A percentile compares a stretch with the other conserved stretches of the same genome.
phyloP scores from a whole-genome alignment of 2,329 filamentous ascomycete genomes.

The Pyrenochaeta sp. region DNA sequence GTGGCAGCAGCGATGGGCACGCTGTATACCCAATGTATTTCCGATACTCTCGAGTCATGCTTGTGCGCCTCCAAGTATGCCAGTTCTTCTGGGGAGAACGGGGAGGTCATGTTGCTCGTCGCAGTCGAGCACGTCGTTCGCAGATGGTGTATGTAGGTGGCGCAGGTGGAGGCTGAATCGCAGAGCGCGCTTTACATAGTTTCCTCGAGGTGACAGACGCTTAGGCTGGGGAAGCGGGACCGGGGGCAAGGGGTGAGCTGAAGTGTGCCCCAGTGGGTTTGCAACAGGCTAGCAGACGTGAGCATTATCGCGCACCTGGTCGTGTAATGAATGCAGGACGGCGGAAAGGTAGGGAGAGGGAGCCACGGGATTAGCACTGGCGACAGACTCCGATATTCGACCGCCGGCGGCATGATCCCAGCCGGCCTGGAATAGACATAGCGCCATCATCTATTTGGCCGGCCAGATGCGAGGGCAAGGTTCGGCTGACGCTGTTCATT shows the following conservation, averaged over 20 bases:
- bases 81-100: slow-evolving; percentile 39
- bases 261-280: neutral
- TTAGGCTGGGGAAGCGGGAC: slow-evolving; percentile 1
- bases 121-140: slow-evolving; percentile 4
- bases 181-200: slow-evolving; percentile 8
- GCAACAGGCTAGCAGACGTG: slow-evolving; percentile 1
- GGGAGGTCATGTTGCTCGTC: slow-evolving; percentile 27
- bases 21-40: slow-evolving; percentile 44
- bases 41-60: slow-evolving; percentile 36
- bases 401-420: neutral
- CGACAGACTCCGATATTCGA: neutral
- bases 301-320: neutral
- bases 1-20: slow-evolving; percentile 39
- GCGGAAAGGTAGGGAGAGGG: neutral
- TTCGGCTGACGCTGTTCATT: slow-evolving; percentile 1
- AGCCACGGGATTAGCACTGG: neutral
- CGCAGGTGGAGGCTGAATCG: slow-evolving; percentile 17
- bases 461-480: slow-evolving; percentile 3
- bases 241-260: neutral
- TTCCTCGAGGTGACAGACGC: slow-evolving; percentile 3
- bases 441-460: neutral
- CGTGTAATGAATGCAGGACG: neutral
- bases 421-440: neutral
- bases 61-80: slow-evolving; percentile 40
- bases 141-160: slow-evolving; percentile 7